Percentiles rank a stretch among this genome's conserved stretches.
Evolutionary conservation across 495 filamentous ascomycete genomes (phyloP).

Genomic region (Penicillium ucsense): DNA sequence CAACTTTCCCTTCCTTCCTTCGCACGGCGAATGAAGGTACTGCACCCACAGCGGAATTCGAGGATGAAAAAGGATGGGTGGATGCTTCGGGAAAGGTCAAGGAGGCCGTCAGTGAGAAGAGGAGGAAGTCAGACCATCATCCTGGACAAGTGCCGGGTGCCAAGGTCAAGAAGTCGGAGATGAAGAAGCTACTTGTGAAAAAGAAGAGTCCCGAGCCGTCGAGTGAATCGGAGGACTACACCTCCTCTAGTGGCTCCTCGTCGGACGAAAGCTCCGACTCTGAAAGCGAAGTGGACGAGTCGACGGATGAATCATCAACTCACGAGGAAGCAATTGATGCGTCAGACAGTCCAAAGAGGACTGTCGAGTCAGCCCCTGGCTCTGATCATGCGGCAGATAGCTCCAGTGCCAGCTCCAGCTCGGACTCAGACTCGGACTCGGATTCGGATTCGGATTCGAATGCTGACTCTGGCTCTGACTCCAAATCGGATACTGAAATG

Average conservation of each 20-base stretch:
- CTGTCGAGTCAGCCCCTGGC: background rate
- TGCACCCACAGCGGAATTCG: conserved; percentile 27
- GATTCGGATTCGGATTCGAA: background rate
- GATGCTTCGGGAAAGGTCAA: conserved; percentile 69
- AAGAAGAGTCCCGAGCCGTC: conserved; percentile 10
- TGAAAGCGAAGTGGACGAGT: conserved; percentile 14
- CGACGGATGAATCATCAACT: conserved; percentile 19
- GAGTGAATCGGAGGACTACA: conserved; percentile 33
- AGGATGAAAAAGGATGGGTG: conserved; percentile 79
- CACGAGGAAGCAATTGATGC: conserved; percentile 9
- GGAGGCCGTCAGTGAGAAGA: conserved; percentile 40
- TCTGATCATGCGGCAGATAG: background rate
- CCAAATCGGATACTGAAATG: conserved; percentile 6
- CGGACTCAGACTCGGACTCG: conserved; percentile 4
- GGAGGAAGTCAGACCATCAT: conserved; percentile 21
- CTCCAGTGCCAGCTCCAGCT: conserved; percentile 1
- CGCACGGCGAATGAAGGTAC: conserved; percentile 33
- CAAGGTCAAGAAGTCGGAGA: conserved; percentile 24
- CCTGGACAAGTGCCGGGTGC: conserved; percentile 28
- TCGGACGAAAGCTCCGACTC: conserved; percentile 24
- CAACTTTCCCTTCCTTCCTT: conserved; percentile 70
- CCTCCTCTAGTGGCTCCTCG: conserved; percentile 37
- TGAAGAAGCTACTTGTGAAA: conserved; percentile 2
- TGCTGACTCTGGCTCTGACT: conserved; percentile 1
- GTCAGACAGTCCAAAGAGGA: conserved; percentile 6